phyloP scores from a whole-genome alignment of 2,329 filamentous ascomycete species.

The Harringtonia lauricola region DNA sequence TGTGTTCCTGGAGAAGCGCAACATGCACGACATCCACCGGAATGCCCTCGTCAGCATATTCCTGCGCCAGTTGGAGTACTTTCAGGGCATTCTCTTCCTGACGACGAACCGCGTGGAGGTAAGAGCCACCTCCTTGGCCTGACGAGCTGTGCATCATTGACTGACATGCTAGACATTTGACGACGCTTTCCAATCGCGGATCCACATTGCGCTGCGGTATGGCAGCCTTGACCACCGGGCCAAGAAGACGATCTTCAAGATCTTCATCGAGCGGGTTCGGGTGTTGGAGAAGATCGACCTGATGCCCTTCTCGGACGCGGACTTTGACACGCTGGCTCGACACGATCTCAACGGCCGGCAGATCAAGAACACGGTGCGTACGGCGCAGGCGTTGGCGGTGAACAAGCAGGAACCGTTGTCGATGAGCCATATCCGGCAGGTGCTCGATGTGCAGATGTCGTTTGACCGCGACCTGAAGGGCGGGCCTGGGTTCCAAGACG shows the following conservation, averaged over 20 bases:
- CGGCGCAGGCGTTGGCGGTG: constrained; percentile 71
- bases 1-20: constrained; percentile 37
- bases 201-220: constrained; percentile 77
- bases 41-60: constrained; percentile 61
- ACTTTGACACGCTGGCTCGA: constrained; percentile 55
- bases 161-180: constrained; percentile 49
- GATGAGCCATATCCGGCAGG: constrained; percentile 70
- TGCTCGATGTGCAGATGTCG: constrained; percentile 72
- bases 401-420: constrained; percentile 60
- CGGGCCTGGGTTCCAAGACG: constrained; percentile 68
- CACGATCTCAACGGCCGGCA: constrained; percentile 53
- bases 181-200: constrained; percentile 79
- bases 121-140: constrained; percentile 12
- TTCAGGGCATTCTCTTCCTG: constrained; percentile 81
- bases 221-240: constrained; percentile 62
- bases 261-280: constrained; percentile 67
- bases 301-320: constrained; percentile 52
- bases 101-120: constrained; percentile 77
- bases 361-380: constrained; percentile 84
- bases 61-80: constrained; percentile 77
- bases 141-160: too few species aligned
- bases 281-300: constrained; percentile 50
- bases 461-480: constrained; percentile 80
- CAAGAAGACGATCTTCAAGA: constrained; percentile 69
- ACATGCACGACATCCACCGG: constrained; percentile 31